These are phyloP conservation scores for Calonectria hawksworthii DNA, from an alignment of 2,329 filamentous ascomycete genomes.

Conservation along the genomic window DNA sequence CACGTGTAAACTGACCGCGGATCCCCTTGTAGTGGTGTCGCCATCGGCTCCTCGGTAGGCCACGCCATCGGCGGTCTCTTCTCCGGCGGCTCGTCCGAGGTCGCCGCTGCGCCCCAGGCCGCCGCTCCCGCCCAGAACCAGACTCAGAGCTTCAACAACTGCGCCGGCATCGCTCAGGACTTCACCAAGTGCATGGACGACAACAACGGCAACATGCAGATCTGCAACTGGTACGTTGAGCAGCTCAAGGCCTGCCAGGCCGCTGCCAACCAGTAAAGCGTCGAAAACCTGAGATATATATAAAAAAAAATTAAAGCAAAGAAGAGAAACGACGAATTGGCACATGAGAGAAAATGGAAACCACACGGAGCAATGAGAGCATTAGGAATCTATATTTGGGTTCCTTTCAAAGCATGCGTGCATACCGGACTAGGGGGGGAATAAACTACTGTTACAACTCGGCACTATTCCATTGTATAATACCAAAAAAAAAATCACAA, in stretches of 20 bases:
- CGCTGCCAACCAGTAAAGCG: slow-evolving; percentile 76
- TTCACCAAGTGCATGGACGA: slow-evolving; percentile 99
- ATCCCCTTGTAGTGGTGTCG: slow-evolving; percentile 83
- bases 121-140: slow-evolving; percentile 66
- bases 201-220: slow-evolving; percentile 91
- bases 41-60: slow-evolving; percentile 94
- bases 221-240: slow-evolving; percentile 98
- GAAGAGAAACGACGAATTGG: neutral
- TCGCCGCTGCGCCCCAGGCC: slow-evolving; percentile 62
- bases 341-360: no score
- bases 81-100: slow-evolving; percentile 75
- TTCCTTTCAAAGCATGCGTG: slow-evolving; percentile 40
- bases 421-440: slow-evolving; percentile 36
- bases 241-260: slow-evolving; percentile 93
- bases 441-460: slow-evolving; percentile 41
- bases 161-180: slow-evolving; percentile 82
- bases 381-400: slow-evolving; percentile 30
- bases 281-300: neutral
- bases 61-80: slow-evolving; percentile 95
- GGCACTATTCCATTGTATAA: slow-evolving; percentile 47
- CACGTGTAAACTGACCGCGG: slow-evolving; percentile 37
- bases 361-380: slow-evolving; percentile 25
- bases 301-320: slow-evolving; percentile 19
- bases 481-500: slow-evolving; percentile 45
- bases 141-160: slow-evolving; percentile 73